Conservation (phyloP, 345 rosid species). For the Brassica juncea region DNA sequence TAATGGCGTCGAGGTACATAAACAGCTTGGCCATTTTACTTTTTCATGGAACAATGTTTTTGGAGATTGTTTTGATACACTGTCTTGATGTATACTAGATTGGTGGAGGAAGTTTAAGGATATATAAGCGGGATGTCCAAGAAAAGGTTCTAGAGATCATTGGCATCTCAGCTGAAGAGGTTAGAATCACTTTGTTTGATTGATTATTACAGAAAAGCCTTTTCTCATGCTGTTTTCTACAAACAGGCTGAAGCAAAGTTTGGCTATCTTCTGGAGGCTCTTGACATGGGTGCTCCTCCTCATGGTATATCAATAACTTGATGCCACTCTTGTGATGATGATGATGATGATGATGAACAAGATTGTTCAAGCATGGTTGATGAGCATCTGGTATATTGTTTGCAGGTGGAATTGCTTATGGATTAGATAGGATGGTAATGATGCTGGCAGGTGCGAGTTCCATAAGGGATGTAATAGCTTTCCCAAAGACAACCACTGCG, state of each 20-base stretch:
- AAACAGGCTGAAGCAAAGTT: constrained; percentile 89
- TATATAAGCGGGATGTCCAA: constrained; percentile 82
- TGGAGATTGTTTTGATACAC: neutral
- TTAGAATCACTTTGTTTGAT: constrained; percentile 32
- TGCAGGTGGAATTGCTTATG: constrained; percentile 95
- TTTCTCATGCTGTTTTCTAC: constrained; percentile 8
- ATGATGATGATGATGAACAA: constrained; percentile 12
- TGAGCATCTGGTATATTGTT: constrained; percentile 13
- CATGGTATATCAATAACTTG: neutral
- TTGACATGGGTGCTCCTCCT: constrained; percentile 99
- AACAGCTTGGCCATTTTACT: constrained; percentile 13
- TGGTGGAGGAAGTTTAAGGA: constrained; percentile 99
- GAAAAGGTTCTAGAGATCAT: constrained; percentile 68
- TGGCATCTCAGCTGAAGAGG: constrained; percentile 81
- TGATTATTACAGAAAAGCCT: neutral
- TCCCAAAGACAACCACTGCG: constrained; percentile 94
- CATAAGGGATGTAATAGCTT: constrained; percentile 93
- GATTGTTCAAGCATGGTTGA: constrained; percentile 19
- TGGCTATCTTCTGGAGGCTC: constrained; percentile 94
- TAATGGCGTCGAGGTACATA: constrained; percentile 88
- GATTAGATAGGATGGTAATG: constrained; percentile 93
- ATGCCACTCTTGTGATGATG: neutral
- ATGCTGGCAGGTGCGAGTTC: constrained; percentile 73
- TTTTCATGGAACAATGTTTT: neutral
- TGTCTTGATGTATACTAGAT: constrained; percentile 53